A percentile compares a stretch with the other conserved stretches of the same genome.
These are phyloP conservation scores for Botrytis paeoniae DNA, from an alignment of 2,329 filamentous ascomycete genomes.

Conservation along the genomic window DNA sequence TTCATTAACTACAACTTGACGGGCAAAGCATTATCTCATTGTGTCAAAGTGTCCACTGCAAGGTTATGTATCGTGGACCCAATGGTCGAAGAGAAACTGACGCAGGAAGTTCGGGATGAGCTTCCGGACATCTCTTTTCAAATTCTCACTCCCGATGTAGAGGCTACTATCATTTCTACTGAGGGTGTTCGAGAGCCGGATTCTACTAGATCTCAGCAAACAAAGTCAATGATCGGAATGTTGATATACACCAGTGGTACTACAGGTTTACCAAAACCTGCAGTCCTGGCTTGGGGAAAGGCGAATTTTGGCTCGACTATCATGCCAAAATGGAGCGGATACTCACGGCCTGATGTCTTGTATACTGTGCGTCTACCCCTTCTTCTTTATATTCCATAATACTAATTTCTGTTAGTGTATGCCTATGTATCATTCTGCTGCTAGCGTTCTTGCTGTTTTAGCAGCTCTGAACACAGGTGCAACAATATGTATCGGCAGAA, in stretches of 20 bases:
- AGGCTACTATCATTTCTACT: conserved; percentile 51
- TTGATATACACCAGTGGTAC: conserved; percentile 87
- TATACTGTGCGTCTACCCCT: conserved; percentile 59
- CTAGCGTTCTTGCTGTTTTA: conserved; percentile 65
- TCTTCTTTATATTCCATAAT: conserved; percentile 26
- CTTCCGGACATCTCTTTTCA: conserved; percentile 55
- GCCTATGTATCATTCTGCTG: conserved; percentile 86
- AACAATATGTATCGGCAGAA: conserved; percentile 69
- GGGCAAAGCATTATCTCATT: conserved; percentile 69
- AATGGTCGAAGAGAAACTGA: conserved; percentile 52
- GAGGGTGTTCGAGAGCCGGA: conserved; percentile 58
- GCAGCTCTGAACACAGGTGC: conserved; percentile 58
- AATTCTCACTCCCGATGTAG: conserved; percentile 57
- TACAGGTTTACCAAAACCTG: conserved; percentile 78
- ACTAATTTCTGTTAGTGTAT: conserved; percentile 57
- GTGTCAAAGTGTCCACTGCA: conserved; percentile 64
- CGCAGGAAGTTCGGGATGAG: conserved; percentile 53
- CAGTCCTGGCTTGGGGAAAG: conserved; percentile 72
- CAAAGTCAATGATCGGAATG: conserved; percentile 57
- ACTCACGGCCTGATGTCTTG: conserved; percentile 64
- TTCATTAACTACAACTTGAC: conserved; percentile 86
- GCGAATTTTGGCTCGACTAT: conserved; percentile 53
- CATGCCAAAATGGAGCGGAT: conserved; percentile 52
- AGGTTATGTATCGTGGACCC: conserved; percentile 68
- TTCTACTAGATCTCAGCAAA: conserved; percentile 48